A percentile compares a stretch with the other conserved stretches of the same genome.
Conservation (phyloP, 306 rosid species). For the Cucumis cinereus region DNA sequence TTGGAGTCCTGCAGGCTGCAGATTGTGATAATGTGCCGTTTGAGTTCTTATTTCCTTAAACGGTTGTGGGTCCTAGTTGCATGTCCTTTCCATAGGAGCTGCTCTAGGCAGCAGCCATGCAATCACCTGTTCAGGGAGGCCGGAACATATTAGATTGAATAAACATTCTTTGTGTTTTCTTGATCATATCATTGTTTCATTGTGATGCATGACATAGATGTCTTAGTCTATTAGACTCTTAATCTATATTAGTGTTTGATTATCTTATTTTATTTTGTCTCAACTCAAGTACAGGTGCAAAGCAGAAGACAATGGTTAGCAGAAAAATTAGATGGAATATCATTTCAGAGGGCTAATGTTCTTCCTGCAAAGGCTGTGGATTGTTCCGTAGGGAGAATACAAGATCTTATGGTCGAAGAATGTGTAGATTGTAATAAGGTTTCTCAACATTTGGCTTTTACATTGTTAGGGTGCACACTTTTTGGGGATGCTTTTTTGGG, state of each 20-base stretch:
- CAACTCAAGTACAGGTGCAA: constrained; percentile 36
- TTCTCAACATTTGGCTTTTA: constrained; percentile 77
- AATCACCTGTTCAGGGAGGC: neutral
- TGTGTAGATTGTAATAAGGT: constrained; percentile 37
- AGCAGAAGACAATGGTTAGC: constrained; percentile 42
- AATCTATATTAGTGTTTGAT: neutral
- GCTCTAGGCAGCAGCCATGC: constrained; percentile 2
- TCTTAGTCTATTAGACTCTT: neutral
- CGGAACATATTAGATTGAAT: neutral
- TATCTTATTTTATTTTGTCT: constrained; percentile 6
- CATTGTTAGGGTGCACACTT: constrained; percentile 53
- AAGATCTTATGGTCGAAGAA: constrained; percentile 20
- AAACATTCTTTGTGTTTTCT: neutral
- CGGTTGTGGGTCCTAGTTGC: neutral
- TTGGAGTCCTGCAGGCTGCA: neutral
- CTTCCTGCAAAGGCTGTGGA: constrained; percentile 33
- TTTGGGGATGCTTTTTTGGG: constrained; percentile 66
- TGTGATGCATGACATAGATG: neutral
- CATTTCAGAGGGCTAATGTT: constrained; percentile 28
- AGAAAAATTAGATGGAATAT: constrained; percentile 33
- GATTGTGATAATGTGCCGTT: neutral
- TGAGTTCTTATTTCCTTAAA: neutral
- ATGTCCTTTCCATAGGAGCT: neutral
- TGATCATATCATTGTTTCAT: neutral
- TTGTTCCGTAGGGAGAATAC: constrained; percentile 38